These are phyloP conservation scores for Olyra latifolia DNA, from an alignment of 176 grass and related monocot genomes.

Conservation along the genomic window DNA sequence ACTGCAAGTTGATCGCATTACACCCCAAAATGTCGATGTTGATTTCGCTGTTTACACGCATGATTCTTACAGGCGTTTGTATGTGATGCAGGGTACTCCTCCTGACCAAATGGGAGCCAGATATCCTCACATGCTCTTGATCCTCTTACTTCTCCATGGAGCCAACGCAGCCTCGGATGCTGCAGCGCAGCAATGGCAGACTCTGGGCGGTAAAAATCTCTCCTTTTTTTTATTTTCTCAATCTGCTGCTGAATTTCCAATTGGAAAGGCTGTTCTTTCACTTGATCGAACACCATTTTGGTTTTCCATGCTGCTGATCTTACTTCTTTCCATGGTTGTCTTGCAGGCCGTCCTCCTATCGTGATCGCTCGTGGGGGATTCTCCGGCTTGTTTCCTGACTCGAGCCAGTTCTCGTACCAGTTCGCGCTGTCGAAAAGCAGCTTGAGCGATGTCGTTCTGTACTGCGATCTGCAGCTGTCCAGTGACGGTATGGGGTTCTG, in stretches of 20 bases:
- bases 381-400: constrained; percentile 81
- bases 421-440: constrained; percentile 45
- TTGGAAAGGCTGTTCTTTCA: not conserved
- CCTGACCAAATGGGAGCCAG: constrained; percentile 59
- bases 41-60: not conserved
- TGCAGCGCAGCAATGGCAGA: constrained; percentile 64
- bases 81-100: constrained; percentile 52
- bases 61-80: not conserved
- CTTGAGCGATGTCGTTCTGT: constrained; percentile 48
- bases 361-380: constrained; percentile 80
- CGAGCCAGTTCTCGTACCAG: constrained; percentile 59
- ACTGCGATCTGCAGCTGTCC: constrained; percentile 70
- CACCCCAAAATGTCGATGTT: not conserved
- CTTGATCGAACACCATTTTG: not conserved
- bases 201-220: constrained; percentile 53
- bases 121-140: constrained; percentile 58
- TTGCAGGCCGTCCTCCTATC: constrained; percentile 54
- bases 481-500: constrained; percentile 67
- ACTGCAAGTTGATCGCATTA: too few relatives aligned
- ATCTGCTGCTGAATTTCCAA: constrained; percentile 13
- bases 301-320: constrained; percentile 9
- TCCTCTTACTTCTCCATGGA: constrained; percentile 54
- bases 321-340: constrained; percentile 9
- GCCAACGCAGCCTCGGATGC: constrained; percentile 43
- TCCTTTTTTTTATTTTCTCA: too few relatives aligned